Percentiles rank a stretch among this genome's conserved stretches.
These are phyloP conservation scores for Phytophthora boehmeriae DNA, from an alignment of 352 stramenopile genomes.

Conservation along the genomic window DNA sequence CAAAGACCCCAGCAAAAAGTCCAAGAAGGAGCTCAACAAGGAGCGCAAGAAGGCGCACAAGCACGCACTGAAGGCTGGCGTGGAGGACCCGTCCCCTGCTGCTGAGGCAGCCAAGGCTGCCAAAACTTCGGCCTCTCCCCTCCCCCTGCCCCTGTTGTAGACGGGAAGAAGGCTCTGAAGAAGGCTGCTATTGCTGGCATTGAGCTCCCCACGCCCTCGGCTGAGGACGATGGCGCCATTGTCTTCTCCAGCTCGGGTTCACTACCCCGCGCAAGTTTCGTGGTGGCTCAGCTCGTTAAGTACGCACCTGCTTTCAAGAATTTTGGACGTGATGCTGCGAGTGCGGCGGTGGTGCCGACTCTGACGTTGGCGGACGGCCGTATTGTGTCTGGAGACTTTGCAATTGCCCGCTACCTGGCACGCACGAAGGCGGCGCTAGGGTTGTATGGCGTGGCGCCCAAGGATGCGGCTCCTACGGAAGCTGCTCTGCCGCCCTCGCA, in stretches of 20 bases:
- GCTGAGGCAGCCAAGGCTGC: constrained; percentile 18
- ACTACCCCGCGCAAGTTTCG: constrained; percentile 69
- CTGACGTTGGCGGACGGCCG: constrained; percentile 55
- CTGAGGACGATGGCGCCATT: constrained; percentile 59
- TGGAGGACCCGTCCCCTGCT: constrained; percentile 15
- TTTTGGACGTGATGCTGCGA: constrained; percentile 41
- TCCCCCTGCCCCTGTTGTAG: constrained; percentile 7
- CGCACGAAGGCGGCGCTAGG: constrained; percentile 47
- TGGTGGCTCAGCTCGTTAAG: constrained; percentile 66
- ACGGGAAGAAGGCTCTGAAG: constrained; percentile 37
- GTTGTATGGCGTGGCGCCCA: constrained; percentile 62
- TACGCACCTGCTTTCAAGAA: constrained; percentile 59
- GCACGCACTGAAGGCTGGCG: constrained; percentile 64
- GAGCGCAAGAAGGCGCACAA: constrained; percentile 89
- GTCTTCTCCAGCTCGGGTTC: constrained; percentile 62
- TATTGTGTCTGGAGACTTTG: constrained; percentile 82
- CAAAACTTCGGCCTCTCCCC: constrained; percentile 9
- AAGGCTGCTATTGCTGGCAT: constrained; percentile 38
- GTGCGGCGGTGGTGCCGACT: constrained; percentile 66
- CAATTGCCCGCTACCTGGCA: constrained; percentile 73
- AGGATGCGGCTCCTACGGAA: constrained; percentile 46
- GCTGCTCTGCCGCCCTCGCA: constrained; percentile 49
- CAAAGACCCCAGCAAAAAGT: constrained; percentile 70
- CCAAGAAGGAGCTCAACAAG: constrained; percentile 91
- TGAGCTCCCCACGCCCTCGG: constrained; percentile 47